phyloP scores from a whole-genome alignment of 257 asterid genomes.

The Marsdenia floribunda region DNA sequence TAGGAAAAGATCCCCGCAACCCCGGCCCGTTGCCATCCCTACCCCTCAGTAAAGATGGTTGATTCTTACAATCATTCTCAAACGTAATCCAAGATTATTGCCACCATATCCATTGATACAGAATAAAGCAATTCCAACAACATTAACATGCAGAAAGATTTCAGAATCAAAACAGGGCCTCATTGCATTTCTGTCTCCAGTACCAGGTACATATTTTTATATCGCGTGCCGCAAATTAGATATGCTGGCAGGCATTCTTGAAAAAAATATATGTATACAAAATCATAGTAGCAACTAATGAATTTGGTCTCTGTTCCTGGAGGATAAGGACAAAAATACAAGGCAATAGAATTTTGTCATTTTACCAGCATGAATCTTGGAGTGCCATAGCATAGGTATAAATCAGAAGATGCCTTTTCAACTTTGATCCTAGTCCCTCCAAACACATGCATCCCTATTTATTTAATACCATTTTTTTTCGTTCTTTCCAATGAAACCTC shows the following conservation, averaged over 20 bases:
- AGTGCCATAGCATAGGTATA: background rate
- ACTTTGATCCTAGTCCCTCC: background rate
- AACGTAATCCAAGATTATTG: background rate
- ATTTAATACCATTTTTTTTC: background rate
- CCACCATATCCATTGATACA: background rate
- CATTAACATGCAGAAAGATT: background rate
- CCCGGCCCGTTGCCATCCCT: too few relatives aligned
- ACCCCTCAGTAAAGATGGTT: background rate
- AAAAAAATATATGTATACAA: too few relatives aligned
- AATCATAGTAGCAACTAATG: background rate
- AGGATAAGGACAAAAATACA: background rate
- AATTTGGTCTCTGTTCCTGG: background rate
- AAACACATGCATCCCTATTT: background rate
- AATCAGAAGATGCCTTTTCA: constrained; percentile 3
- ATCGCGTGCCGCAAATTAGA: background rate
- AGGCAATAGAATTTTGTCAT: constrained; percentile 6
- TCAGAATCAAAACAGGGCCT: background rate
- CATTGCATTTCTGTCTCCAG: background rate
- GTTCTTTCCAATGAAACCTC: background rate
- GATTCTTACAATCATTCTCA: background rate
- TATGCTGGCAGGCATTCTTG: background rate
- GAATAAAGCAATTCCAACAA: background rate
- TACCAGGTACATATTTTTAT: background rate
- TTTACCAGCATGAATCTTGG: constrained; percentile 7
- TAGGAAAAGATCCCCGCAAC: too few relatives aligned